Evolutionary conservation across 2,329 filamentous ascomycete genomes (phyloP).

Genomic region (Pseudogymnoascus sp.): DNA sequence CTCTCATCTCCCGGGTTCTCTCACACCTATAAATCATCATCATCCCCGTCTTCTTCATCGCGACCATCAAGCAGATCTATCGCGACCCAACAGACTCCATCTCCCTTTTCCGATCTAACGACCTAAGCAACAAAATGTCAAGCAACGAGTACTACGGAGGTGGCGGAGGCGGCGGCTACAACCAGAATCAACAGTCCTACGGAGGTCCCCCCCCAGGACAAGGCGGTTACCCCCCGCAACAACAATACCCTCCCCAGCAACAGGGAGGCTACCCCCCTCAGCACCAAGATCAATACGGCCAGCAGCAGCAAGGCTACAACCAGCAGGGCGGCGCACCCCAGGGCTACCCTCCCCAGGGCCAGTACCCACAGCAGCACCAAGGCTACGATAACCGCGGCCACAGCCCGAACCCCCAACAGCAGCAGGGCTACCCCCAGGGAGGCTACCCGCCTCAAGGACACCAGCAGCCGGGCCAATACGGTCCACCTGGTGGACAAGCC

Average conservation of each 20-base stretch:
- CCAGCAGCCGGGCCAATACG: constrained; percentile 12
- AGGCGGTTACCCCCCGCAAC: constrained; percentile 16
- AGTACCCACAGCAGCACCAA: constrained; percentile 18
- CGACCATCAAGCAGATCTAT: not conserved
- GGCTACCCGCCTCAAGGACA: constrained; percentile 10
- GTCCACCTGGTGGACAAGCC: constrained; percentile 10
- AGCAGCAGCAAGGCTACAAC: constrained; percentile 4
- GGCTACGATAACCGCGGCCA: constrained; percentile 18
- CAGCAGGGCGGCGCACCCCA: constrained; percentile 1
- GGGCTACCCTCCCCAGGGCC: constrained; percentile 21
- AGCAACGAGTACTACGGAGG: constrained; percentile 25
- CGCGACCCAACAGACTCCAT: not conserved
- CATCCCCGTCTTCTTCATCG: constrained; percentile 11
- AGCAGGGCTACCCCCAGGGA: not conserved
- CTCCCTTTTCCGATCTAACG: not conserved
- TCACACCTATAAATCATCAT: constrained; percentile 5
- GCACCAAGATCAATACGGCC: constrained; percentile 7
- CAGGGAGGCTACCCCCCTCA: constrained; percentile 12
- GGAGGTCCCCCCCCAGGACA: constrained; percentile 17
- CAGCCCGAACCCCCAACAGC: not conserved
- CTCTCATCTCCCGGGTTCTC: not conserved
- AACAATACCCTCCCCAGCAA: constrained; percentile 14
- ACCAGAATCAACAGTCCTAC: constrained; percentile 16
- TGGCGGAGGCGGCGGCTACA: constrained; percentile 14
- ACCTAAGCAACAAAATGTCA: constrained; percentile 21